Conservation (phyloP, 441 rosid species). For the Adansonia gregorii region DNA sequence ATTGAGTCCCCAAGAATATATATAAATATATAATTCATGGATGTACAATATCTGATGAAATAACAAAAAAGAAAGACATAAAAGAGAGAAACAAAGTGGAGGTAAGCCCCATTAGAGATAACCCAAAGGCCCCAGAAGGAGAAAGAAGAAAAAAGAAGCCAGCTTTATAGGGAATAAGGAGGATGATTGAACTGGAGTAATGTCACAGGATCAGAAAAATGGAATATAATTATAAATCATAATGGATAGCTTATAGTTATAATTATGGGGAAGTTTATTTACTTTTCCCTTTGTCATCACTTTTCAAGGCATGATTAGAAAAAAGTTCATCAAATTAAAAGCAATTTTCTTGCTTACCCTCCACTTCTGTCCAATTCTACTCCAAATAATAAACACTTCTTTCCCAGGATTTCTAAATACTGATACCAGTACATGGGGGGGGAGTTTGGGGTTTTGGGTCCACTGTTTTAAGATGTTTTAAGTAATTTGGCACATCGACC, state of each 20-base stretch:
- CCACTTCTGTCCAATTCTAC: slow-evolving; percentile 32
- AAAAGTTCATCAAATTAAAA: slow-evolving; percentile 48
- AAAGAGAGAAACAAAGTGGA: slow-evolving; percentile 52
- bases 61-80: slow-evolving; percentile 10
- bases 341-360: slow-evolving; percentile 26
- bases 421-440: background rate
- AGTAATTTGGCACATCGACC: background rate
- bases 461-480: background rate
- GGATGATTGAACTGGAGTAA: slow-evolving; percentile 53
- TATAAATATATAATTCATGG: background rate
- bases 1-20: slow-evolving; percentile 17
- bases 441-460: background rate
- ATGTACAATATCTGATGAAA: slow-evolving; percentile 23
- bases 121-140: slow-evolving; percentile 39
- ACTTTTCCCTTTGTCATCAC: slow-evolving; percentile 82
- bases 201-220: background rate
- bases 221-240: slow-evolving; percentile 29
- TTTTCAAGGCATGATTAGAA: slow-evolving; percentile 86
- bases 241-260: slow-evolving; percentile 46
- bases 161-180: slow-evolving; percentile 72
- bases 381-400: slow-evolving; percentile 36
- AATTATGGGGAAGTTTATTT: slow-evolving; percentile 75
- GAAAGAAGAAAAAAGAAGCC: slow-evolving; percentile 25
- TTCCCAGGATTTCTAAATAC: slow-evolving; percentile 43
- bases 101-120: slow-evolving; percentile 45